phyloP scores from a whole-genome alignment of 306 rosid species.

The Cicer cuneatum region DNA sequence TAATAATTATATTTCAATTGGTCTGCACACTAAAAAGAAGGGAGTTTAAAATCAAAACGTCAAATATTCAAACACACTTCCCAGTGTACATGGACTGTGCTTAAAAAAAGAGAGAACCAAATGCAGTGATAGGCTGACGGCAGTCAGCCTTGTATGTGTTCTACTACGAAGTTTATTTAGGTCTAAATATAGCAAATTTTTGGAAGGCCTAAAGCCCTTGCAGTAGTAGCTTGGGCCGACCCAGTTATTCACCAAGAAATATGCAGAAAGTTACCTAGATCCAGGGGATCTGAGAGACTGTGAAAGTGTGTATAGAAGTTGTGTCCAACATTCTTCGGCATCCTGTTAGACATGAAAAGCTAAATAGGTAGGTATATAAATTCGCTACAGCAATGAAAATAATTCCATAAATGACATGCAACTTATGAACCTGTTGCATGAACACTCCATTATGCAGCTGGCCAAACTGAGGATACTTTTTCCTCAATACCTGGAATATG shows the following conservation, averaged over 20 bases:
- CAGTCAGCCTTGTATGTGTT: too few relatives aligned
- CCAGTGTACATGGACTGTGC: too few relatives aligned
- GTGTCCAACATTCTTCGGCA: slow-evolving; percentile 99
- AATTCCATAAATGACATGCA: slow-evolving; percentile 37
- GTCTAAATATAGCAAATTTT: too few relatives aligned
- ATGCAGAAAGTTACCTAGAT: slow-evolving; percentile 64
- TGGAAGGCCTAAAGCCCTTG: too few relatives aligned
- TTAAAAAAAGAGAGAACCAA: too few relatives aligned
- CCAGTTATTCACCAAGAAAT: slow-evolving; percentile 24
- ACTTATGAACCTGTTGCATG: slow-evolving; percentile 89
- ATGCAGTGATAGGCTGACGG: too few relatives aligned
- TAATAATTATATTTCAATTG: too few relatives aligned
- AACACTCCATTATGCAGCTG: slow-evolving; percentile 87
- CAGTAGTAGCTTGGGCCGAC: too few relatives aligned
- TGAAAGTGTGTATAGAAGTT: slow-evolving; percentile 91
- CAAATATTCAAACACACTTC: too few relatives aligned
- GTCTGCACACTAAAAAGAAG: too few relatives aligned
- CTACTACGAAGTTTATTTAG: too few relatives aligned
- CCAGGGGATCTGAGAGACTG: slow-evolving; percentile 82
- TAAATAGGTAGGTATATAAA: slow-evolving; percentile 33
- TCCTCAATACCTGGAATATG: slow-evolving; percentile 77
- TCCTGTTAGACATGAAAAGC: slow-evolving; percentile 63
- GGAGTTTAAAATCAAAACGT: too few relatives aligned
- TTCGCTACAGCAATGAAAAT: slow-evolving; percentile 11
- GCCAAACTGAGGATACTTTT: slow-evolving; percentile 96